Percentiles rank a stretch among this genome's conserved stretches.
Evolutionary conservation across 768 basidiomycete genomes (phyloP).

Genomic region (Boletus insuetus): DNA sequence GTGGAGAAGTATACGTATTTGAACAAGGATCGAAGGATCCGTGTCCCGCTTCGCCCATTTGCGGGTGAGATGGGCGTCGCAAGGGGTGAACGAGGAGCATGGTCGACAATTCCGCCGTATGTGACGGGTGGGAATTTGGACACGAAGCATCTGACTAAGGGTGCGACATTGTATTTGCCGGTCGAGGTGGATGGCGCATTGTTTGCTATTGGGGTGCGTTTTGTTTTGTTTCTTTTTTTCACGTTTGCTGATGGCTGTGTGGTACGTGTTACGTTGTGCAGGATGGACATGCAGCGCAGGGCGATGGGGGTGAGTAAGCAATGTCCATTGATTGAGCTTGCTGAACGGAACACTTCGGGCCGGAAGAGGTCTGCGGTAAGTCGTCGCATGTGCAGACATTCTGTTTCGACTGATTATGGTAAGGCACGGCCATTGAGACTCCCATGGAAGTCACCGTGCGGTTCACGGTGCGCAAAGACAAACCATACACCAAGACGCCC

Average conservation of each 20-base stretch:
- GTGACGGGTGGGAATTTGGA: slow-evolving; percentile 61
- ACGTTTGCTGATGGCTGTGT: not conserved
- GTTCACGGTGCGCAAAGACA: slow-evolving; percentile 55
- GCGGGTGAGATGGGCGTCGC: slow-evolving; percentile 67
- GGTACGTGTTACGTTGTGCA: slow-evolving; percentile 12
- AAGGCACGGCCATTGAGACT: slow-evolving; percentile 64
- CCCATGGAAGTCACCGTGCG: slow-evolving; percentile 55
- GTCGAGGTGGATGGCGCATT: slow-evolving; percentile 58
- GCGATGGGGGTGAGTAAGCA: slow-evolving; percentile 53
- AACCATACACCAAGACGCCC: slow-evolving; percentile 55
- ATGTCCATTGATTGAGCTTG: not conserved
- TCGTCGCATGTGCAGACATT: not conserved
- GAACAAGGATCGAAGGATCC: slow-evolving; percentile 45
- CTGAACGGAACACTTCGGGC: not conserved
- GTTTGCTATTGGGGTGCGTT: slow-evolving; percentile 54
- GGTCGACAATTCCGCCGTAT: slow-evolving; percentile 64
- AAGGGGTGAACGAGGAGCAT: slow-evolving; percentile 45
- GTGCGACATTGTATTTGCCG: slow-evolving; percentile 56
- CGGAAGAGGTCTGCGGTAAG: slow-evolving; percentile 58
- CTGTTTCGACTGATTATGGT: not conserved
- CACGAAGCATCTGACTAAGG: slow-evolving; percentile 53
- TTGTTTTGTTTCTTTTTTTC: not conserved
- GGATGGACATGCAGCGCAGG: slow-evolving; percentile 69
- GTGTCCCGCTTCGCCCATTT: slow-evolving; percentile 54
- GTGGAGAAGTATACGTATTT: slow-evolving; percentile 42